Base-by-base conservation (phyloP, 768 basidiomycete species). In the Harrya chromipes region DNA sequence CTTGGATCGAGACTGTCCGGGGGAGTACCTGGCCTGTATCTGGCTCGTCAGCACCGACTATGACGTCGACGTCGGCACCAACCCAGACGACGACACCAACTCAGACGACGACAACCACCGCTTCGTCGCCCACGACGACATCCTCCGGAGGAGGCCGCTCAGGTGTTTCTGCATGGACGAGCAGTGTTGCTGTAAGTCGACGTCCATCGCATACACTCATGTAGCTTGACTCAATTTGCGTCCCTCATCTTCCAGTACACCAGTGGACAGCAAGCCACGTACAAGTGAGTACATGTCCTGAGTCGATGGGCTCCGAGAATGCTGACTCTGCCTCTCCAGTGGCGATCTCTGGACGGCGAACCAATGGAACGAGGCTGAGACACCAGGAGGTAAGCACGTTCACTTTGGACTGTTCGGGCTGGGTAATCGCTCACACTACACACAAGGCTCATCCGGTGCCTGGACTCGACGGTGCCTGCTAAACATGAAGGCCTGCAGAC, bases 381-480 rank as follows among this genome's bases (percentile, higher is more conserved):
- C n/a, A 0, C 69, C 66, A 3, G 62, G 64, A 56, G 64, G 71
- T 65, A 33, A 47, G 44, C n/a, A 10, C 26, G 14, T 20, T 40
- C 14, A 2, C 1, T 8, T 24, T 23, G 7, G 13, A 20, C 39
- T 0, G 17, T 24, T 20, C 52, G 7, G 13, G 19, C 41, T 6
- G 23, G 12, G 36, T 33, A 31, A 34, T 41, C 12, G 21, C 40
- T 47, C 17, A 45, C 8, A 5, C 4, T 4, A 20, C 13, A n/a
- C 16, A n/a, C 17, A 38, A 82, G 81, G 76, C 40, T 3, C 70
- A 35, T 73, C 76, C 21, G 77, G 74, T 46, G 80, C 78, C 42
- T 85, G 84, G 83, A 70, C 76, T 84, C 57, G 66, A 78, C 59
- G 81, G 82, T 8, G 61, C 74, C 37, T 85, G 83, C 34, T 29